phyloP scores from a whole-genome alignment of 257 asterid genomes.

The Gynochthodes officinalis region DNA sequence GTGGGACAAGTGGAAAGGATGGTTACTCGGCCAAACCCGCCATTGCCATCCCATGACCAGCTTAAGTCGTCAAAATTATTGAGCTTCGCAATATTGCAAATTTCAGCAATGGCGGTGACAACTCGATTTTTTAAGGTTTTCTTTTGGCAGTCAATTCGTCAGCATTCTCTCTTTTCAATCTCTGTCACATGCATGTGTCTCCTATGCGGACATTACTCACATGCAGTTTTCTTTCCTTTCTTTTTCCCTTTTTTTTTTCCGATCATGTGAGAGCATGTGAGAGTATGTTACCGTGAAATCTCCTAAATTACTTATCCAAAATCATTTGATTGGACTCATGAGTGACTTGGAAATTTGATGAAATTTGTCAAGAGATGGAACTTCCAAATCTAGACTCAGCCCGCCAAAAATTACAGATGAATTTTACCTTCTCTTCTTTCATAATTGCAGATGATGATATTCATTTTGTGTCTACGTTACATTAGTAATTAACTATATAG shows the following conservation, averaged over 20 bases:
- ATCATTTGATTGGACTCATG: background rate
- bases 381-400: background rate
- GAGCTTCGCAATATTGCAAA: background rate
- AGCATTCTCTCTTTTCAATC: background rate
- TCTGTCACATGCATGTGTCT: conserved; percentile 8
- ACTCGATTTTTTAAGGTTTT: background rate
- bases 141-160: conserved; percentile 4
- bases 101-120: background rate
- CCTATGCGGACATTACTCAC: conserved; percentile 6
- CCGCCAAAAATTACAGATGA: background rate
- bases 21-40: too few species aligned
- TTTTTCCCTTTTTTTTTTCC: background rate
- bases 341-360: too few species aligned
- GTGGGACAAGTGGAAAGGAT: too few species aligned
- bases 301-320: background rate
- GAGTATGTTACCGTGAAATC: too few species aligned
- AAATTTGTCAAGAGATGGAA: too few species aligned
- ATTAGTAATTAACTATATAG: too few species aligned
- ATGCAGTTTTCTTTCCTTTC: conserved; percentile 4
- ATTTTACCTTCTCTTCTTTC: too few species aligned
- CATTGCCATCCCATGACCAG: too few species aligned
- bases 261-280: background rate
- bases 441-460: too few species aligned
- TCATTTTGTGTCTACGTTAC: too few species aligned
- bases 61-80: background rate